Evolutionary conservation across 129 eudicot species (phyloP), one percentile per base, ranked within the genome.

Genomic region (Calendula officinalis): DNA sequence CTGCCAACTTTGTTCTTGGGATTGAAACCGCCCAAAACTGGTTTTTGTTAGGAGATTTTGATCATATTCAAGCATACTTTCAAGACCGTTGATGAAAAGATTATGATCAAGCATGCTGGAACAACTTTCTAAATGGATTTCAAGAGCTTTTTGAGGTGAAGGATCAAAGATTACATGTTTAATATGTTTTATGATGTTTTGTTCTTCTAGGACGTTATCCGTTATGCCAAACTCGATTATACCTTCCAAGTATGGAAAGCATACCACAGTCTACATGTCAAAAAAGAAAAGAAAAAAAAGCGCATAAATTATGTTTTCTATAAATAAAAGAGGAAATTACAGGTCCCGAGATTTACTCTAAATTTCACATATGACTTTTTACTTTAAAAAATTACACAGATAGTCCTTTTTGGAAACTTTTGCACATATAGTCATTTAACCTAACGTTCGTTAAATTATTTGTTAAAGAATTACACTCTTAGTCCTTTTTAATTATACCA

Each of bases 181-280:
- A 33, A 90, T 72, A 60, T 59, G 86, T 73, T 76, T 82, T 55
- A 91, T 78, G 41, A 87, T 78, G 55, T 51, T 67, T n/a, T 45
- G 74, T 60, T 91, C 95, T 72, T 91, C 95, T 43, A 73, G 15
- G 67, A 87, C 94, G 94, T 90, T 80, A 37, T 87, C 87, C 5
- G 83, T 80, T 53, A 77, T 56, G 38, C 97, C 97, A 62, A 91
- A 80, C 87, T 91, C 97, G 37, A 91, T 65, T 7, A 84, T 71
- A 16, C 97, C 95, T 72, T 82, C 96, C 46, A 77, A 60, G 69
- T 74, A 81, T 1, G 97, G 97, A 78, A 91, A 84, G 84, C 95
- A 91, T 36, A 80, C 84, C 5, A 91, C 84, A 9, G 97, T 91
- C 97, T 91, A 78, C 78, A 78, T 43, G 41, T 59, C 32, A 64